Evolutionary conservation across 2,329 filamentous ascomycete species (phyloP), one percentile per base, ranked within the genome.

Genomic region (Scorias spongiosa): DNA sequence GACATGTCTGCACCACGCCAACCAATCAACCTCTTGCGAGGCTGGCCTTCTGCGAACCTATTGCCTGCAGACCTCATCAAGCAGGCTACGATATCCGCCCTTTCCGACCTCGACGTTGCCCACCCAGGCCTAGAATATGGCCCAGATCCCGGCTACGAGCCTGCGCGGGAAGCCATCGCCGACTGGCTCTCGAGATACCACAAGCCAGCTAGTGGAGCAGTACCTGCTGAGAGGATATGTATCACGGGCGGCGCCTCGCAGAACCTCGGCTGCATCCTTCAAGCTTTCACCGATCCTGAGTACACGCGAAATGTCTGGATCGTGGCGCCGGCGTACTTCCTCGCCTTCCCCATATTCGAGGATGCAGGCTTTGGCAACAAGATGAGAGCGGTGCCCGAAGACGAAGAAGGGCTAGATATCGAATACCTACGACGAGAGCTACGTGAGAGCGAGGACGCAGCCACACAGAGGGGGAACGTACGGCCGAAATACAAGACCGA

Each of bases 241-340:
- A 80, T 94, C 58, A 84, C 84, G 0, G 86, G 87, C 39, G 88
- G 88, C 12, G 88, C 88, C 2, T 84, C 78, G 51, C 87, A 93
- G 68, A 87, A 80, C 57, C 61, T 93, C 2, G 85, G 82, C 0
- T 82, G 78, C 55, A 66, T 93, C 3, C 65, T 94, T 41, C 76
- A 82, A 60, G 82, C 82, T 28, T 94, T 82, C 57, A 83, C 85
- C 0, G 88, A 94, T 59, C 82, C 84, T 1, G 63, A 69, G 2
- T 81, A 79, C 55, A 94, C 88, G 1, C 69, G 74, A 39, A 76
- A 76, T 51, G 70, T 93, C 9, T 94, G 84, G 82, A 74, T 88
- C 62, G 77, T 87, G 1, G 78, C 81, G 15, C 88, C 88, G 4
- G 81, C 81, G 40, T 94, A 93, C 58, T 83, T 85, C 62, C 69